phyloP scores from a whole-genome alignment of 371 early-diverging fungal species.

The Mortierella sp. region DNA sequence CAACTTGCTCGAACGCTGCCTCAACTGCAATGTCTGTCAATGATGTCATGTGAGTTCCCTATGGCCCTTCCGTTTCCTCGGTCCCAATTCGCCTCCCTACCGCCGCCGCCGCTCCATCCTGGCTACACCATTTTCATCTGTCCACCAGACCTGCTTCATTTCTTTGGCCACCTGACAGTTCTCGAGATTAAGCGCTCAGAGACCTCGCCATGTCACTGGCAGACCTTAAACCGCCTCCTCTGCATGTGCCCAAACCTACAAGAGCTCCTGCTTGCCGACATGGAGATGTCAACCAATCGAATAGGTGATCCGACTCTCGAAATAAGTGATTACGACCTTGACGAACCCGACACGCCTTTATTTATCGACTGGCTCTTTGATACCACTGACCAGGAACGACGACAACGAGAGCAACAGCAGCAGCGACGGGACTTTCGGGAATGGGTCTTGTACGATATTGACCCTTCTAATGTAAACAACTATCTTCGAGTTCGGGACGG shows the following conservation, averaged over 20 bases:
- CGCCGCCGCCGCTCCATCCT: not conserved
- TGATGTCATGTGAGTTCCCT: not conserved
- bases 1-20: not conserved
- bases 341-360: not conserved
- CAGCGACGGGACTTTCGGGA: not conserved
- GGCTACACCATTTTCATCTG: not conserved
- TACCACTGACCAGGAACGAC: not conserved
- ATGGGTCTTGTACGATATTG: not conserved
- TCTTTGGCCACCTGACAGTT: not conserved
- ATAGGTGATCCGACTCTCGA: not conserved
- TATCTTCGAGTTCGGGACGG: not conserved
- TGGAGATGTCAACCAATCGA: not conserved
- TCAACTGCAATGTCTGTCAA: not conserved
- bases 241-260: not conserved
- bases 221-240: not conserved
- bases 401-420: not conserved
- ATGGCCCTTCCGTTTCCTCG: too few species aligned
- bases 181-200: not conserved
- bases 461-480: not conserved
- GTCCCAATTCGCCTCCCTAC: not conserved
- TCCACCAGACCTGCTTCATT: not conserved
- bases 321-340: not conserved
- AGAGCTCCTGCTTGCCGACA: not conserved
- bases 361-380: not conserved
- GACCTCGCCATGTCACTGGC: not conserved